Base-by-base conservation (phyloP, 2,329 filamentous ascomycete species). In the Aspergillus sp. region DNA sequence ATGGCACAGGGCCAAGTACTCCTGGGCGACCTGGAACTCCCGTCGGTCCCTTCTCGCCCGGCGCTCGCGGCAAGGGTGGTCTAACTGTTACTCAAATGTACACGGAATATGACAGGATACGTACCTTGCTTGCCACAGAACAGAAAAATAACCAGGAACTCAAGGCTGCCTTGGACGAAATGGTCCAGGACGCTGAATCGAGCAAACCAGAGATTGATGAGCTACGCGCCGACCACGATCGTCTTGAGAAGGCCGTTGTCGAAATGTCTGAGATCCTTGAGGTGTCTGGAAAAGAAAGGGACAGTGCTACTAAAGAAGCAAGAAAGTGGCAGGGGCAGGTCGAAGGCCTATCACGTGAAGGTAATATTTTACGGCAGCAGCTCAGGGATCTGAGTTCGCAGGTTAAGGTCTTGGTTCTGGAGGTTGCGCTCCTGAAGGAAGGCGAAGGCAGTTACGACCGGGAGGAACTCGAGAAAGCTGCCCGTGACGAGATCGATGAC, bases 131-230 rank as follows among this genome's bases (percentile, higher is more conserved):
- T 20, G 77, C 79, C 3, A 74, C 71, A 3, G 83, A 93, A 57
- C 79, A 80, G 52, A 74, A 82, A 37, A 75, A 78, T 14, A 86
- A 76, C 46, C 76, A 82, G 42, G 77, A 85, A 51, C 74, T 95
- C 8, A 74, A 75, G 12, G 73, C 78, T 24, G 78, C 89, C 27
- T 67, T 96, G 27, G 85, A 95, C 43, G 83, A 91, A 37, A 84
- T 95, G 66, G 75, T 95, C 37, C 73, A 78, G 24, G 81, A 88
- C 36, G 64, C 96, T 24, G 88, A 98, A 56, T 80, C 80, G 15
- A 88, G 84, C 55, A 79, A 81, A 15, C 91, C 91, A 0, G 86
- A 95, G 51, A 75, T 95, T 17, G 80, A 93, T 40, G 88, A 96
- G 45, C 67, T 93, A 12, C 79, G 83, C 29, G 72, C 76, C 10